Evolutionary conservation across 2,329 filamentous ascomycete species (phyloP), one percentile per base, ranked within the genome.

Genomic region (Coccinonectria pachysandricola): DNA sequence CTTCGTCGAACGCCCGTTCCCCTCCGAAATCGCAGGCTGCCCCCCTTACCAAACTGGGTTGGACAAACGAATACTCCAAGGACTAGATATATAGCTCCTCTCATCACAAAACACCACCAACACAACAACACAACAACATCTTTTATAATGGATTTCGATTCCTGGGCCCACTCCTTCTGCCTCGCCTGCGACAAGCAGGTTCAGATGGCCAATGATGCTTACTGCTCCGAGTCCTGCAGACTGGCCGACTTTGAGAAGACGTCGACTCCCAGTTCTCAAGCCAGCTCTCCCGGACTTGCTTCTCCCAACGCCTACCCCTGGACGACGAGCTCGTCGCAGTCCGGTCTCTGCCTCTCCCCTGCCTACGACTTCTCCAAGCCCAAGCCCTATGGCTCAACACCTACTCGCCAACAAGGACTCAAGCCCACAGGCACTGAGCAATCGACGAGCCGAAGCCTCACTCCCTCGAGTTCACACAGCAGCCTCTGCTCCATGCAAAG

Each of bases 161-260:
- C 64, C 49, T 94, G 87, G 85, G 82, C 82, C 46, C 83, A 81
- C 56, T 79, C 92, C 59, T 94, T 85, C 71, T 95, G 87, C 68
- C 75, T 95, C 46, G 77, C 81, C 63, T 95, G 87, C 65, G 87
- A 95, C 62, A 79, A 80, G 61, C 57, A 60, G 45, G 55, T 59
- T 25, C 83, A 92, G 60, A 86, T 81, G 34, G 72, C 82, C 39
- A 76, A 76, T 30, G 77, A 77, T 36, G 75, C 82, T 40, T 94
- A 93, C 68, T 95, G 87, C 69, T 93, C 85, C 23, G 86, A 95
- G 60, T 74, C 82, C 15, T 95, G 87, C 69, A 75, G 85, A 40
- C 67, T 95, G 22, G 80, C 83, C 41, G 87, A 94, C 59, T 76
- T 88, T 45, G 86, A 94, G 57, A 77, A 75, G 57, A 75, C 71